Evolutionary conservation across 2,329 filamentous ascomycete species (phyloP).

Genomic region (Ophiostoma australiae): DNA sequence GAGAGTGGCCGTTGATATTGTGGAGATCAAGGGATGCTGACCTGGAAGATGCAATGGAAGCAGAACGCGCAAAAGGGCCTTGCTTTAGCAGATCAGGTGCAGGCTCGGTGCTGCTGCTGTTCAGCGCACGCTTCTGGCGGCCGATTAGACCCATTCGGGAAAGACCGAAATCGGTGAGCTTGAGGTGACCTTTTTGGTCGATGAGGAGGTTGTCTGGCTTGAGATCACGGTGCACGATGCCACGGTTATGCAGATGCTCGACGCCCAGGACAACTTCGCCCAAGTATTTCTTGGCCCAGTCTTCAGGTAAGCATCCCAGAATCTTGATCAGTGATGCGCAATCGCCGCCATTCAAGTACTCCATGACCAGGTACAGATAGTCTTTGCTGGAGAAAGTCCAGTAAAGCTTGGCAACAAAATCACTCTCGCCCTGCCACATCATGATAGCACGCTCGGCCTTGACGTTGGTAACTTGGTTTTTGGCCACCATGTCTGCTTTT

Average conservation of each 20-base stretch:
- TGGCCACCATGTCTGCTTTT: slow-evolving; percentile 99
- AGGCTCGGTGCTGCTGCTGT: slow-evolving; percentile 68
- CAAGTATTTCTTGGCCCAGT: slow-evolving; percentile 97
- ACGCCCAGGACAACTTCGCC: slow-evolving; percentile 96
- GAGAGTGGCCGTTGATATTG: slow-evolving; percentile 57
- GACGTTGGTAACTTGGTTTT: slow-evolving; percentile 98
- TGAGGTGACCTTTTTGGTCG: slow-evolving; percentile 92
- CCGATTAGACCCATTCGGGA: slow-evolving; percentile 96
- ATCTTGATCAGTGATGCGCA: slow-evolving; percentile 96
- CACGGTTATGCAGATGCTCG: slow-evolving; percentile 87
- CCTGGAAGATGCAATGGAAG: slow-evolving; percentile 82
- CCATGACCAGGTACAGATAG: slow-evolving; percentile 97
- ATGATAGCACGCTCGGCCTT: slow-evolving; percentile 98
- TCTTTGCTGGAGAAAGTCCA: slow-evolving; percentile 99
- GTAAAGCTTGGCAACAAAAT: slow-evolving; percentile 97
- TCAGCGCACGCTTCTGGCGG: slow-evolving; percentile 88
- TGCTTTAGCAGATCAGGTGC: slow-evolving; percentile 89
- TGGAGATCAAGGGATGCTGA: slow-evolving; percentile 92
- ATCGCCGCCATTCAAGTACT: slow-evolving; percentile 95
- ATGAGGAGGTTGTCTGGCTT: slow-evolving; percentile 98
- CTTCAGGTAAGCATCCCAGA: slow-evolving; percentile 83
- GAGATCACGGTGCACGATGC: slow-evolving; percentile 93
- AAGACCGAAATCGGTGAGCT: slow-evolving; percentile 94
- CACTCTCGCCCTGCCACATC: slow-evolving; percentile 99
- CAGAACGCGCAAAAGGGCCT: slow-evolving; percentile 79